Base-by-base conservation (phyloP, 2,329 filamentous ascomycete genomes). In the Paecilomyces sp. region DNA sequence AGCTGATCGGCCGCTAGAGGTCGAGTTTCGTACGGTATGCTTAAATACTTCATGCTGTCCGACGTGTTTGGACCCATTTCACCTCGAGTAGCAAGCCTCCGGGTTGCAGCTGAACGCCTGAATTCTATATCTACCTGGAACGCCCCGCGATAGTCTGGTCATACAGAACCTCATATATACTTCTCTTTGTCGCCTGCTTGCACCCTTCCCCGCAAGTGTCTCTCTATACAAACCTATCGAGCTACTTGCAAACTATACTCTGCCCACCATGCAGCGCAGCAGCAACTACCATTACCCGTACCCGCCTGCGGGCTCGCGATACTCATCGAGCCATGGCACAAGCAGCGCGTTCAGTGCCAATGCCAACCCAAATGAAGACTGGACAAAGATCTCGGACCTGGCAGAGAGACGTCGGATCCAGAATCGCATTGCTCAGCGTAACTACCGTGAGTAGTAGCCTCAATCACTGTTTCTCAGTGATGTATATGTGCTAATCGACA, bases 331-430 rank as follows among this genome's bases (percentile, higher is more conserved):
- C 64, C 87, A 91, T 72, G 88, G 88, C 73, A 95, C 90, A 63
- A 96, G 91, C 80, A 96, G 91, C 78, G 93, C 93, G 68, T 96
- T 96, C 81, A 95, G 91, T 78, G 89, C 89, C 69, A 95, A 91
- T 64, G 93, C 92, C 68, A 95, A 96, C 75, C 90, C 93, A 58
- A 92, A 97, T 72, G 93, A 97, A 79, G 93, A 97, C 80, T 97
- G 93, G 93, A 97, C 93, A 73, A 96, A 97, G 85, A 96, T 97
- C 74, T 96, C 93, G 60, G 93, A 97, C 76, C 87, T 97, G 61
- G 93, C 92, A 57, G 93, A 97, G 79, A 88, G 94, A 71, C 84
- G 92, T 70, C 86, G 92, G 73, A 96, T 97, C 80, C 92, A 97
- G 79, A 97, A 97, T 80, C 88, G 93, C 68, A 97, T 97, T 82